Percentiles rank a stretch among this genome's conserved stretches.
These are phyloP conservation scores for Neofusicoccum sp. DNA, from an alignment of 2,329 filamentous ascomycete genomes.

Conservation along the genomic window DNA sequence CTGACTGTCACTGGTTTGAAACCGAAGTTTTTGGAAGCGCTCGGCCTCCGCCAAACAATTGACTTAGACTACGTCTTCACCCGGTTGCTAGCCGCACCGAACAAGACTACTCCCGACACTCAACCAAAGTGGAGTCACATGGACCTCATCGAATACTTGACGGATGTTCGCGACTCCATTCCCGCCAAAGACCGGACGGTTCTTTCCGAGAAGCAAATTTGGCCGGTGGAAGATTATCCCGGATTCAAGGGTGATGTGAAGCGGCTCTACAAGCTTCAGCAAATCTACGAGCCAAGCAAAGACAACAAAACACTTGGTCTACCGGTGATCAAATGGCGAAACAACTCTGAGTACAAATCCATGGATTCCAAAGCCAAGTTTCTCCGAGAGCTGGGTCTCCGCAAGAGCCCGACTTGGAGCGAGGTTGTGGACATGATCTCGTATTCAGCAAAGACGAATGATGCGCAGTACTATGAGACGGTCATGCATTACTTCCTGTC, in stretches of 20 bases:
- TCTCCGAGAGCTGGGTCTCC: slow-evolving; percentile 13
- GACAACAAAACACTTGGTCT: slow-evolving; percentile 60
- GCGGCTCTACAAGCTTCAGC: slow-evolving; percentile 35
- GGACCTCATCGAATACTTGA: slow-evolving; percentile 89
- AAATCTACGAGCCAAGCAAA: slow-evolving; percentile 36
- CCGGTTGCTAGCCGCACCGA: slow-evolving; percentile 51
- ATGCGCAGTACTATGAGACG: background rate
- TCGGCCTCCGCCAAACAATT: slow-evolving; percentile 93
- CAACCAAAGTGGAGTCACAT: slow-evolving; percentile 79
- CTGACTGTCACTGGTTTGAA: slow-evolving; percentile 75
- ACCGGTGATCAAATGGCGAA: slow-evolving; percentile 48
- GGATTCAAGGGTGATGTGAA: slow-evolving; percentile 24
- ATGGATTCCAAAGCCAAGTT: slow-evolving; percentile 38
- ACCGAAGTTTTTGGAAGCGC: slow-evolving; percentile 78
- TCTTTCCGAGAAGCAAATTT: slow-evolving; percentile 45
- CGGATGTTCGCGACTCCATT: slow-evolving; percentile 87
- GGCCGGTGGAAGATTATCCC: slow-evolving; percentile 16
- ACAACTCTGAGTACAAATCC: slow-evolving; percentile 30
- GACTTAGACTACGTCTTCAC: slow-evolving; percentile 93
- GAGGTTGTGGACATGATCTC: slow-evolving; percentile 12
- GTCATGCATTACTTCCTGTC: slow-evolving; percentile 8
- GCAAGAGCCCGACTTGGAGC: slow-evolving; percentile 8
- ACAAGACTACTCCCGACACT: slow-evolving; percentile 23
- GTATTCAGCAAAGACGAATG: background rate
- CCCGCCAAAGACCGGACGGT: slow-evolving; percentile 63